Conservation (phyloP, 73 alveolate genomes). For the Tetrahymena malaccensis region DNA sequence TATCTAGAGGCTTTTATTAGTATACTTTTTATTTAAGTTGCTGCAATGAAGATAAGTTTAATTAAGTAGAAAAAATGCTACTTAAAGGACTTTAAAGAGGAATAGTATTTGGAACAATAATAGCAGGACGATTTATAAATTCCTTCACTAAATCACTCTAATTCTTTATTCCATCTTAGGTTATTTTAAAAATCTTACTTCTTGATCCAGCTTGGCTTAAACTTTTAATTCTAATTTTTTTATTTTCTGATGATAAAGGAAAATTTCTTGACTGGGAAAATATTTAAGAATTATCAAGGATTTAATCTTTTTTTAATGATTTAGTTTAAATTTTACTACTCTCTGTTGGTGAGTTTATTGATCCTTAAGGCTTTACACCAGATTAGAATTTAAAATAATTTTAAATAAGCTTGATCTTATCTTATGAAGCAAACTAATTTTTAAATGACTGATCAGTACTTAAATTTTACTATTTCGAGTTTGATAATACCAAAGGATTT, state of each 20-base stretch:
- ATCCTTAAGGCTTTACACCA: background rate
- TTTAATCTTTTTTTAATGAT: background rate
- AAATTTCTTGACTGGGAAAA: background rate
- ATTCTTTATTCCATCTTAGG: background rate
- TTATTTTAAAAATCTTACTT: background rate
- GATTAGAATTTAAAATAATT: too few species aligned
- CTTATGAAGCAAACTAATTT: background rate
- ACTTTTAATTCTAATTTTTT: background rate
- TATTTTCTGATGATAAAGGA: background rate
- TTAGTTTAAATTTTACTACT: background rate
- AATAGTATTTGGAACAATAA: background rate
- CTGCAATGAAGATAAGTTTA: background rate
- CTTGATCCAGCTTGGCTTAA: background rate
- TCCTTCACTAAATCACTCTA: background rate
- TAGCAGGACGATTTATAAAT: background rate
- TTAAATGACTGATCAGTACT: background rate
- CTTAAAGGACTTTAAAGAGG: background rate
- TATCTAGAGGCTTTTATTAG: background rate
- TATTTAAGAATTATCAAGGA: background rate
- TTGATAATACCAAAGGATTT: background rate
- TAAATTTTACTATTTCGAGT: too few species aligned
- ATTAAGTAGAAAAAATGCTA: background rate
- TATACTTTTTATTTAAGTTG: background rate
- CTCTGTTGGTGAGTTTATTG: background rate
- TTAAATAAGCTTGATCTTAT: too few species aligned